A percentile compares a stretch with the other conserved stretches of the same genome.
Conservation (phyloP, 2,329 filamentous ascomycete genomes). For the Diplodia mutila region DNA sequence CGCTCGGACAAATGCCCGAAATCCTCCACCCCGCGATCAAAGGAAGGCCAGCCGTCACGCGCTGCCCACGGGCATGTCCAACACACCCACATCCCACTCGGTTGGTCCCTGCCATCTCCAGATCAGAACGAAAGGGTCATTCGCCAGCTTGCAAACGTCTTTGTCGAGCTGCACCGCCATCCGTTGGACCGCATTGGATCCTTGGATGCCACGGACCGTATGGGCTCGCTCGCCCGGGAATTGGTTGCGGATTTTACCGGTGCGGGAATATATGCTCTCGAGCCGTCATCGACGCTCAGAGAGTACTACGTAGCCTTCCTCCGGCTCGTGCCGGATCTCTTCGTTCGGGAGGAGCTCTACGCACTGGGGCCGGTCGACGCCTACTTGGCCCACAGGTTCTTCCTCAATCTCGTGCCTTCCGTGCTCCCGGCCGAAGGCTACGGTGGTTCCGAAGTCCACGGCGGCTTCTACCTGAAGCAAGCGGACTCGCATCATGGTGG, state of each 20-base stretch:
- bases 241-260: slow-evolving; percentile 42
- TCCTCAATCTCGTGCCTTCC: slow-evolving; percentile 41
- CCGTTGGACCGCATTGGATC: slow-evolving; percentile 45
- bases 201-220: slow-evolving; percentile 32
- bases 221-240: slow-evolving; percentile 46
- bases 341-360: slow-evolving; percentile 44
- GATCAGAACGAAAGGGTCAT: slow-evolving; percentile 44
- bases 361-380: slow-evolving; percentile 38
- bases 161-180: slow-evolving; percentile 45
- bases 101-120: no score
- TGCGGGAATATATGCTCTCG: slow-evolving; percentile 36
- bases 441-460: no score
- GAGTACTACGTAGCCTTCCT: slow-evolving; percentile 40
- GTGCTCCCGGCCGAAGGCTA: slow-evolving; percentile 28
- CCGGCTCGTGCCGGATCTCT: slow-evolving; percentile 32
- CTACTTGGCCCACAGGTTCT: slow-evolving; percentile 50
- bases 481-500: slow-evolving; percentile 52
- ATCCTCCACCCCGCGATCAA: no score
- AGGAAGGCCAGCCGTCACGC: no score
- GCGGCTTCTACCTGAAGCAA: slow-evolving; percentile 51
- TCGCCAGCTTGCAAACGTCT: slow-evolving; percentile 45
- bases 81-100: no score
- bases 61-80: no score
- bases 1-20: no score
- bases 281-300: slow-evolving; percentile 38